phyloP scores from a whole-genome alignment of 169 alveolate genomes.

The Plasmodium chabaudi region DNA sequence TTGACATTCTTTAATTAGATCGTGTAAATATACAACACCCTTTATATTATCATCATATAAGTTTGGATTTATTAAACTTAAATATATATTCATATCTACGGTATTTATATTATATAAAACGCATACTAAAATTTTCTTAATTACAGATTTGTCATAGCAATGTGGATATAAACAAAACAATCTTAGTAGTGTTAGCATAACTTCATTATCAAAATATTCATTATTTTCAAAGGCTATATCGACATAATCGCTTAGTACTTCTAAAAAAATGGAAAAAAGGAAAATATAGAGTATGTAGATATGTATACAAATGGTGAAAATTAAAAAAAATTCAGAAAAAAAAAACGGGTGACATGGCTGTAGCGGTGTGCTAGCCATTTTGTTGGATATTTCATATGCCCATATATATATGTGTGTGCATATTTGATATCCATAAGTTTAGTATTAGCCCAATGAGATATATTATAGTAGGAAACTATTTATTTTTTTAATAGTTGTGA shows the following conservation, averaged over 20 bases:
- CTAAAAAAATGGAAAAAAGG: conserved; percentile 13
- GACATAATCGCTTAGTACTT: conserved; percentile 53
- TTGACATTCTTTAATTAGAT: conserved; percentile 48
- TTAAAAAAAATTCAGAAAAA: not conserved
- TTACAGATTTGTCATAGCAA: conserved; percentile 55
- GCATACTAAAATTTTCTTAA: conserved; percentile 63
- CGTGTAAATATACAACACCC: conserved; percentile 46
- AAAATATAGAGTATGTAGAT: not conserved
- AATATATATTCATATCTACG: conserved; percentile 61
- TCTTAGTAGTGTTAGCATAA: conserved; percentile 62
- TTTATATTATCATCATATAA: conserved; percentile 66
- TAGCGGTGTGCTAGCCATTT: no score
- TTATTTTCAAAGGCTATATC: conserved; percentile 69
- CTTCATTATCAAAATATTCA: conserved; percentile 70
- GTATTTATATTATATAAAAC: conserved; percentile 63
- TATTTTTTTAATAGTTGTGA: no score
- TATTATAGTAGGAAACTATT: no score
- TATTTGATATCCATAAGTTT: no score
- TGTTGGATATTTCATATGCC: no score
- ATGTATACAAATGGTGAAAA: not conserved
- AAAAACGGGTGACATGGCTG: not conserved
- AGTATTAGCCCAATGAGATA: no score
- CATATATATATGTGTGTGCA: no score
- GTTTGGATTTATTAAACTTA: conserved; percentile 58
- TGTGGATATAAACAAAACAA: conserved; percentile 71